Conservation (phyloP, 305 asterid species). For the Solanum hybrid region DNA sequence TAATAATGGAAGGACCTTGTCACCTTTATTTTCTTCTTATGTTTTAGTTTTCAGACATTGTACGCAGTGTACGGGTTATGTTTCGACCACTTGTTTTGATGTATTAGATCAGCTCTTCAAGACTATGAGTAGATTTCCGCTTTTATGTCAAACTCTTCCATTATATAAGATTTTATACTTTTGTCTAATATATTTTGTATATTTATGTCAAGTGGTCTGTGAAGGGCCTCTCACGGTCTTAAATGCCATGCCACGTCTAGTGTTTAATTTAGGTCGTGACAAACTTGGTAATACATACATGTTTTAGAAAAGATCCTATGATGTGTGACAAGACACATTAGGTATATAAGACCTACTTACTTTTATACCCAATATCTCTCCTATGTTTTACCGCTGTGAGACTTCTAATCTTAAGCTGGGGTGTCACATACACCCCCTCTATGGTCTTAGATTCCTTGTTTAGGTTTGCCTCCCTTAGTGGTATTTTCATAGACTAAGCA, state of each 20-base stretch:
- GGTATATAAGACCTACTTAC: not conserved
- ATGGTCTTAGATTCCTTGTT: not conserved
- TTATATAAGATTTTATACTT: not conserved
- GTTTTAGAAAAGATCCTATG: not conserved
- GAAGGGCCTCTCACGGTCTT: not conserved
- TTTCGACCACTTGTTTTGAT: not conserved
- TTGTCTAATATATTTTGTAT: not conserved
- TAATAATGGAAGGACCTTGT: not conserved
- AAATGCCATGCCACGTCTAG: not conserved
- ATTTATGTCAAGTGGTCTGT: too few relatives aligned
- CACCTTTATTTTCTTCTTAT: not conserved
- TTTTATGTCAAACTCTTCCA: not conserved
- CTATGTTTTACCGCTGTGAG: not conserved
- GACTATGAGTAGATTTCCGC: not conserved
- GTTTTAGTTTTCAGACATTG: not conserved
- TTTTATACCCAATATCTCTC: not conserved
- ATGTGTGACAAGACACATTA: not conserved
- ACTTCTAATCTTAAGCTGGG: too few relatives aligned
- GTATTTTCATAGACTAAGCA: not conserved
- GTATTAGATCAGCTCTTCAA: not conserved
- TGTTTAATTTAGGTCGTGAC: not conserved
- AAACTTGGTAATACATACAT: not conserved
- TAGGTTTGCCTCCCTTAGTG: not conserved
- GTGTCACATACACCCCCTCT: not conserved
- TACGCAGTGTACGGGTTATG: not conserved